A percentile compares a stretch with the other conserved stretches of the same genome.
Evolutionary conservation across 2,329 filamentous ascomycete genomes (phyloP).

Genomic region (Neonectria ditissima): DNA sequence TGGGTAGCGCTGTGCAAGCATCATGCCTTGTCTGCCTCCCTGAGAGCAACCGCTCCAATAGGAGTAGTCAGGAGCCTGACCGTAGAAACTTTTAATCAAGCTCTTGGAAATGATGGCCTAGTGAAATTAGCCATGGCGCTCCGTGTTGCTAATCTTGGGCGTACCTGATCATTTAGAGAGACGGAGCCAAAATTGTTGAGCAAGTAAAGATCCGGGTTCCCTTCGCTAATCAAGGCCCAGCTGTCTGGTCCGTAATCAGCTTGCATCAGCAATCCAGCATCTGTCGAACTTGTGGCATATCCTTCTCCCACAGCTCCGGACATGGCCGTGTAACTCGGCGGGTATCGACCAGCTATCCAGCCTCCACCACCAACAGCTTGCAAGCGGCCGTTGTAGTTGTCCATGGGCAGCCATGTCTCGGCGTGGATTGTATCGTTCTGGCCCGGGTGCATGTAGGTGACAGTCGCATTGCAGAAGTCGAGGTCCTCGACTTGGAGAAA

Average conservation of each 20-base stretch:
- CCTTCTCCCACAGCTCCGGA: conserved; percentile 32
- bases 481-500: too few relatives aligned
- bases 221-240: conserved; percentile 23
- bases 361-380: conserved; percentile 49
- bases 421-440: conserved; percentile 41
- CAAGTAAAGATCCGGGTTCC: conserved; percentile 41
- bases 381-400: conserved; percentile 48
- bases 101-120: conserved; percentile 56
- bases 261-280: conserved; percentile 30
- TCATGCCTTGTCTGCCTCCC: conserved; percentile 66
- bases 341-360: conserved; percentile 41
- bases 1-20: conserved; percentile 63
- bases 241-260: background rate
- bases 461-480: conserved; percentile 45
- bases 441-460: conserved; percentile 35
- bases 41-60: conserved; percentile 67
- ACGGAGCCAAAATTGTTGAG: conserved; percentile 42
- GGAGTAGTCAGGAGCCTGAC: conserved; percentile 52
- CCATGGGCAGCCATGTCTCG: conserved; percentile 42
- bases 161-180: conserved; percentile 44
- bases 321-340: conserved; percentile 32
- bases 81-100: conserved; percentile 58
- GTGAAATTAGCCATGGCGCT: too few relatives aligned
- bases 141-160: too few relatives aligned
- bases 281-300: conserved; percentile 36